phyloP scores from a whole-genome alignment of 257 asterid species.

The Scutellaria barbata region DNA sequence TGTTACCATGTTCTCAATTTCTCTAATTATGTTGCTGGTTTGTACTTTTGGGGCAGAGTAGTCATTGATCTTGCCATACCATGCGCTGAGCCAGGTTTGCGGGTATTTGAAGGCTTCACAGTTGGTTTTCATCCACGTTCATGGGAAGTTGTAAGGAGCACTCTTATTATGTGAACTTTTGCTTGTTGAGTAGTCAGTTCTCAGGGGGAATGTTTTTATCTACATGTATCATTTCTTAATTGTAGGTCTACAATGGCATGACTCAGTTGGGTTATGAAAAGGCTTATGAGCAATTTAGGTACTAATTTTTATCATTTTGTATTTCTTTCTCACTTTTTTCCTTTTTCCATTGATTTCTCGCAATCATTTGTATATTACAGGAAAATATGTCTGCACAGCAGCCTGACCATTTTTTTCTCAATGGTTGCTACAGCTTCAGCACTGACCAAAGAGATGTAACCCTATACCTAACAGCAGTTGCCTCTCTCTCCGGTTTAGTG shows the following conservation, averaged over 20 bases:
- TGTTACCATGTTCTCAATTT: constrained; percentile 1
- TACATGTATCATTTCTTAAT: constrained; percentile 24
- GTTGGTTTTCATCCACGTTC: constrained; percentile 95
- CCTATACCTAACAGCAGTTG: constrained; percentile 79
- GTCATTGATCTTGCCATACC: constrained; percentile 90
- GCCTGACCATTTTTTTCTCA: constrained; percentile 38
- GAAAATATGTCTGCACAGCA: constrained; percentile 21
- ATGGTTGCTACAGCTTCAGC: constrained; percentile 63
- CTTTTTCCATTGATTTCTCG: not conserved
- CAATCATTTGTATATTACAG: constrained; percentile 18
- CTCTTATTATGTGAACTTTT: constrained; percentile 32
- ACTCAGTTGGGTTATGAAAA: constrained; percentile 90
- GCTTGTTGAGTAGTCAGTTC: constrained; percentile 25
- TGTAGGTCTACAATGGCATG: constrained; percentile 90
- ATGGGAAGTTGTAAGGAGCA: constrained; percentile 80
- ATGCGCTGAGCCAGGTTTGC: constrained; percentile 74
- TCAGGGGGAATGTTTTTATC: constrained; percentile 29
- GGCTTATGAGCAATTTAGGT: constrained; percentile 82
- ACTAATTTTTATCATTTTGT: constrained; percentile 22
- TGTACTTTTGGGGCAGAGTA: constrained; percentile 58
- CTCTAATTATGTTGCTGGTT: constrained; percentile 31
- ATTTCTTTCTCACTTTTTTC: not conserved
- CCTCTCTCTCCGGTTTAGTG: constrained; percentile 73
- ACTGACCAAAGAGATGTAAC: constrained; percentile 81
- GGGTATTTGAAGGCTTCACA: constrained; percentile 93